Percentiles rank a stretch among this genome's conserved stretches.
These are phyloP conservation scores for Sarcodon aspratus DNA, from an alignment of 768 basidiomycete genomes.

Conservation along the genomic window DNA sequence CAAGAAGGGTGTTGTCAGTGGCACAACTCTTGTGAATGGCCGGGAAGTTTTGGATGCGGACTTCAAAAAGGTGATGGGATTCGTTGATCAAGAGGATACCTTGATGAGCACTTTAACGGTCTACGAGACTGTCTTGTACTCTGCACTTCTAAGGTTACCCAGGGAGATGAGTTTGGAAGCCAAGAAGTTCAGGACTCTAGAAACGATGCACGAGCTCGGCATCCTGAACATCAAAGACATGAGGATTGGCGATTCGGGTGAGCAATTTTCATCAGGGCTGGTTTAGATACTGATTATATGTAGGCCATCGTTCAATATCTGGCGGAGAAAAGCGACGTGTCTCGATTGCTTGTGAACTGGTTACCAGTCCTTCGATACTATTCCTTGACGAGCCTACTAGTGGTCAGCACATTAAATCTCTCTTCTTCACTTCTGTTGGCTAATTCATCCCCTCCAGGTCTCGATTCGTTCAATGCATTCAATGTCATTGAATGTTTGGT, in stretches of 20 bases:
- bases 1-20: slow-evolving; percentile 70
- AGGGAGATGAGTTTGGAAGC: slow-evolving; percentile 92
- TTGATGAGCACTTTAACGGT: slow-evolving; percentile 96
- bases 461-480: slow-evolving; percentile 92
- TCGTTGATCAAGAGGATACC: slow-evolving; percentile 97
- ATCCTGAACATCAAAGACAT: slow-evolving; percentile 85
- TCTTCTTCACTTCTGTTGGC: background rate
- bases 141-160: slow-evolving; percentile 81
- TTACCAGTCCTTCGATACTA: slow-evolving; percentile 91
- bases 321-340: slow-evolving; percentile 97
- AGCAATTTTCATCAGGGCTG: slow-evolving; percentile 12
- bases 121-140: slow-evolving; percentile 94
- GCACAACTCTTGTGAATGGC: slow-evolving; percentile 79
- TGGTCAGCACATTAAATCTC: slow-evolving; percentile 28
- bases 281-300: background rate
- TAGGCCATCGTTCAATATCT: slow-evolving; percentile 82
- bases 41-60: slow-evolving; percentile 58
- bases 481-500: slow-evolving; percentile 89
- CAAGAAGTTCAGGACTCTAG: slow-evolving; percentile 89
- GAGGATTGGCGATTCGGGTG: slow-evolving; percentile 81
- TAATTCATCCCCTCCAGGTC: slow-evolving; percentile 33
- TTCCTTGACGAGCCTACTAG: slow-evolving; percentile 98
- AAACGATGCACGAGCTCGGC: slow-evolving; percentile 94
- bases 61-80: slow-evolving; percentile 84
- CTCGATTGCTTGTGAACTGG: slow-evolving; percentile 95